A percentile compares a stretch with the other conserved stretches of the same genome.
These are phyloP conservation scores for Macroventuria anomochaeta DNA, from an alignment of 2,329 filamentous ascomycete species.

Conservation along the genomic window DNA sequence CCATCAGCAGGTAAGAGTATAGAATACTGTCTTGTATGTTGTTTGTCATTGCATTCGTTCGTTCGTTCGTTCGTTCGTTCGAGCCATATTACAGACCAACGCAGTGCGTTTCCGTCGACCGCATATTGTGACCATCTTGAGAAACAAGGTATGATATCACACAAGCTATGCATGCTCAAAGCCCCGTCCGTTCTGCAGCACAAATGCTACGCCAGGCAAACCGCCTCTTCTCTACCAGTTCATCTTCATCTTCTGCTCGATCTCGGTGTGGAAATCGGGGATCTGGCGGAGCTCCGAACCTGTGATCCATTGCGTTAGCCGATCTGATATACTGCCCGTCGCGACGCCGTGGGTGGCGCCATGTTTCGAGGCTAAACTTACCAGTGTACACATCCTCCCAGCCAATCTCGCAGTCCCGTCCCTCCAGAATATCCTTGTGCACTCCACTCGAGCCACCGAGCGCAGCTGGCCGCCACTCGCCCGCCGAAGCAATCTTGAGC, in stretches of 20 bases:
- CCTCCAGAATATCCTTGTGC: slow-evolving; percentile 87
- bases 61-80: neutral
- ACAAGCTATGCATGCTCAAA: neutral
- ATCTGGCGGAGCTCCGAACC: slow-evolving; percentile 73
- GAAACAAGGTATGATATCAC: neutral
- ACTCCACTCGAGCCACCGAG: slow-evolving; percentile 72
- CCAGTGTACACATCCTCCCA: slow-evolving; percentile 96
- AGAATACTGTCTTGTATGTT: neutral
- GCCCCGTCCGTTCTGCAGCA: neutral
- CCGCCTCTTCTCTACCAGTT: slow-evolving; percentile 51
- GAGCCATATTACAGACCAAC: neutral
- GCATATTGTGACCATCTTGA: neutral
- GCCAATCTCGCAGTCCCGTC: slow-evolving; percentile 75
- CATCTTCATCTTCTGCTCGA: slow-evolving; percentile 92
- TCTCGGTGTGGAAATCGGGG: slow-evolving; percentile 85
- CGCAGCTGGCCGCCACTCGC: slow-evolving; percentile 78
- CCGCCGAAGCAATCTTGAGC: slow-evolving; percentile 81
- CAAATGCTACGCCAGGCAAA: neutral
- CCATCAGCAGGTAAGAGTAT: neutral
- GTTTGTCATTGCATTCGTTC: slow-evolving; percentile 12
- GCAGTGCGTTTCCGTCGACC: neutral
- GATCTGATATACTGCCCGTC: neutral
- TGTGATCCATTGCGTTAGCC: slow-evolving; percentile 36
- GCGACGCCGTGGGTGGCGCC: neutral
- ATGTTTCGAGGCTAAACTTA: slow-evolving; percentile 41